Base-by-base conservation (phyloP, 768 basidiomycete genomes). In the Auricularia heimuer region DNA sequence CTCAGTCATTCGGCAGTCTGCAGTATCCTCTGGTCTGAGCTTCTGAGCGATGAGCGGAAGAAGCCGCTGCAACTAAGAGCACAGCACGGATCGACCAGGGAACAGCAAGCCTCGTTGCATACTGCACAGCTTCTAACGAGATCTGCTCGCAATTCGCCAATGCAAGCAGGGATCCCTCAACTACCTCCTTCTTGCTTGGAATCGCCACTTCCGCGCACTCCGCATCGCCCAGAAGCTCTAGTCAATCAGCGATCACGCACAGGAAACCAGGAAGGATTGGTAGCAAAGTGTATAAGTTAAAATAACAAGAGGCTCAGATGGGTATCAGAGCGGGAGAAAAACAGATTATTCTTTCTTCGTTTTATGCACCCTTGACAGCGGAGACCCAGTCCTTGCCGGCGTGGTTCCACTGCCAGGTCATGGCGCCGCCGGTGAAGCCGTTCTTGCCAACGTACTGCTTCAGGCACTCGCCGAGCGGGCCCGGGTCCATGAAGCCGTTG, bases 401-500 rank as follows among this genome's bases (percentile, higher is more conserved):
- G 39, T 62, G 12, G 24, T 37, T 29, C 44, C 39, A 54, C 65
- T 37, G 63, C 68, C 65, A 68, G 65, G 73, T 73, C 76, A 76
- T 77, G 47, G 75, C 74, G 34, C 76, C 75, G 1, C 69, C 77
- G 37, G 73, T 81, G 89, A 89, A 91, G 35, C 87, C 89, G 65
- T 80, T 68, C 84, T 82, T 0, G 86, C 90, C 56, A 18, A 33
- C 29, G 56, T 60, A 60, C 72, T 85, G 77, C 18, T 78, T 69
- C 36, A 90, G 75, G 70, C 90, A 92, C 2, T 74, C 72, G 0
- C 85, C 81, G 21, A 92, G 77, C 16, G 81, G 82, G 1, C 79
- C 73, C 1, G 86, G 78, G 39, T 75, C 76, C 68, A 92, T 85
- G 74, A 82, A 90, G 6, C 87, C 85, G 67, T 82, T 87, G 66